Evolutionary conservation across 768 basidiomycete genomes (phyloP).

Genomic region (Collybiopsis confluens): DNA sequence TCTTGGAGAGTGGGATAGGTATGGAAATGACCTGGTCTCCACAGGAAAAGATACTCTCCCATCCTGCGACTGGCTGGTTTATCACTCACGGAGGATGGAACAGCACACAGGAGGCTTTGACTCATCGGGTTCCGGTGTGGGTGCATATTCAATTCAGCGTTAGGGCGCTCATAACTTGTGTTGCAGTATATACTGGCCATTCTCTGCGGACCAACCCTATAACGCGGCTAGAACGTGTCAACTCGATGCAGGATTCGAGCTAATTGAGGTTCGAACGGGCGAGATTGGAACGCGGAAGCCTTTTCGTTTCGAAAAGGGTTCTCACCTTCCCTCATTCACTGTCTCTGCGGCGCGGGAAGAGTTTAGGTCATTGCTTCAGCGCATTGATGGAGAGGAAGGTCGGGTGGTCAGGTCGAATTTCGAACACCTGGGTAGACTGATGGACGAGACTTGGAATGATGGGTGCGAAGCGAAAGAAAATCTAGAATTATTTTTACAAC

Average conservation of each 20-base stretch:
- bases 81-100: conserved; percentile 8
- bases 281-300: not conserved
- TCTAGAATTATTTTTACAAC: not conserved
- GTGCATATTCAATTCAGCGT: not conserved
- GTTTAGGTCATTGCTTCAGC: not conserved
- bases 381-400: conserved; percentile 4
- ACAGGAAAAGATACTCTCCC: conserved; percentile 3
- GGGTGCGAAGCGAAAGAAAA: not conserved
- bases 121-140: conserved; percentile 1
- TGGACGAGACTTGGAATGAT: conserved; percentile 1
- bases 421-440: not conserved
- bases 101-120: conserved; percentile 6
- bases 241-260: conserved; percentile 6
- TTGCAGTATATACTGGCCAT: conserved; percentile 4
- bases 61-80: conserved; percentile 8
- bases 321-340: not conserved
- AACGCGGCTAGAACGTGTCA: not conserved
- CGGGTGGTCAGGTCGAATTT: not conserved
- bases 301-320: not conserved
- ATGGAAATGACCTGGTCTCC: conserved; percentile 3
- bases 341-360: not conserved
- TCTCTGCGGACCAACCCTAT: conserved; percentile 2
- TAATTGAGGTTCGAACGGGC: conserved; percentile 5
- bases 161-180: not conserved
- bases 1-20: conserved; percentile 4